Conservation (phyloP, 1,284 basidiomycete species). For the Cutaneotrichosporon sp. region DNA sequence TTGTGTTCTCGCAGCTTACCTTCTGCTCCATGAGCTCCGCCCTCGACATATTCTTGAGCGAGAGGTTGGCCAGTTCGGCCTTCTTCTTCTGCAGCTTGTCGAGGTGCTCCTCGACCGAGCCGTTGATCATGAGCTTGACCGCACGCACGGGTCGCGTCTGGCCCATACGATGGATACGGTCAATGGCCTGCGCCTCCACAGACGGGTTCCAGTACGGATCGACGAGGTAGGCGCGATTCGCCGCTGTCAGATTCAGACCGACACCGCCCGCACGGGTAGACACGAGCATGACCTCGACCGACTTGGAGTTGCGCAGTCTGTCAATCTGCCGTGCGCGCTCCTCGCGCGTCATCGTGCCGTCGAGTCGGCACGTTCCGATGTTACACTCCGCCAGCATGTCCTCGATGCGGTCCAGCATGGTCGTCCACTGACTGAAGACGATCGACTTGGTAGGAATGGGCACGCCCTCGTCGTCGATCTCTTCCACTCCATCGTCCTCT, state of each 20-base stretch:
- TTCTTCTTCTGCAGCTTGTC: slow-evolving; percentile 92
- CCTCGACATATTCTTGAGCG: slow-evolving; percentile 71
- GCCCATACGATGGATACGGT: slow-evolving; percentile 90
- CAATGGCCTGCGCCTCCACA: slow-evolving; percentile 91
- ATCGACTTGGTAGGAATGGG: slow-evolving; percentile 65
- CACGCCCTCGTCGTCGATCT: slow-evolving; percentile 59
- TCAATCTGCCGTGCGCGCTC: slow-evolving; percentile 87
- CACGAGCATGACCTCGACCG: slow-evolving; percentile 86
- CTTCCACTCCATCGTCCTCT: slow-evolving; percentile 58
- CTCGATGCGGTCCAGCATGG: slow-evolving; percentile 90
- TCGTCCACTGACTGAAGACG: slow-evolving; percentile 95
- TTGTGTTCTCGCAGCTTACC: slow-evolving; percentile 47
- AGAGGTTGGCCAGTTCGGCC: slow-evolving; percentile 84
- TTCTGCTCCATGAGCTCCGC: slow-evolving; percentile 75
- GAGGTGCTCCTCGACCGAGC: slow-evolving; percentile 84
- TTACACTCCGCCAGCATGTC: slow-evolving; percentile 75
- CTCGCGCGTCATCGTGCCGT: slow-evolving; percentile 95
- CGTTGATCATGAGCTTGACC: slow-evolving; percentile 84
- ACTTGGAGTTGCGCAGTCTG: slow-evolving; percentile 73
- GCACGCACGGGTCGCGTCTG: slow-evolving; percentile 88
- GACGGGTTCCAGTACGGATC: slow-evolving; percentile 92
- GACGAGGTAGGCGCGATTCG: slow-evolving; percentile 86
- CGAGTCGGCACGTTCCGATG: slow-evolving; percentile 82
- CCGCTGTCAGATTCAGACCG: slow-evolving; percentile 87
- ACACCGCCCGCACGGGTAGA: slow-evolving; percentile 96